Percentiles rank a stretch among this genome's conserved stretches.
Conservation (phyloP, 1,139 yeast species). For the Suhomyces chickasaworum region DNA sequence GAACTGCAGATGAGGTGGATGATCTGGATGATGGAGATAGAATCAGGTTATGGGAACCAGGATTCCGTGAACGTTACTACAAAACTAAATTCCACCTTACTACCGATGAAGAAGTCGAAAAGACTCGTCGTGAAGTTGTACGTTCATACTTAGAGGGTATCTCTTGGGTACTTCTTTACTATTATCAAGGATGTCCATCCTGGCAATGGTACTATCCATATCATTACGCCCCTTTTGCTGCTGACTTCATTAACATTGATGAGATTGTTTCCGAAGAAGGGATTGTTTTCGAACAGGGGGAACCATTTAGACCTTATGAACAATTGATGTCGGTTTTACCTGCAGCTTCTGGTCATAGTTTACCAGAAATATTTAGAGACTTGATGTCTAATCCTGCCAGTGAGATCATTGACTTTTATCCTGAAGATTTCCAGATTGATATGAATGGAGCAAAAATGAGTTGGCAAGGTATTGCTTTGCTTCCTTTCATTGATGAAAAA, state of each 20-base stretch:
- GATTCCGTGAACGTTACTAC: constrained; percentile 83
- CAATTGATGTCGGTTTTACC: constrained; percentile 98
- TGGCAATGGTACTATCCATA: constrained; percentile 99
- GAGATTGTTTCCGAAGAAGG: constrained; percentile 52
- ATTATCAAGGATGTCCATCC: constrained; percentile 97
- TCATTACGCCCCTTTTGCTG: constrained; percentile 97
- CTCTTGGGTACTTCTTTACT: constrained; percentile 90
- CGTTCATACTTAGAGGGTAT: constrained; percentile 87
- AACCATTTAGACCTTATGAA: constrained; percentile 90
- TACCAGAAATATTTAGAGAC: constrained; percentile 82
- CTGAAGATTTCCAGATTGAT: constrained; percentile 84
- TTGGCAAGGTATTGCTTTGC: constrained; percentile 91
- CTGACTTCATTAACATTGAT: constrained; percentile 67
- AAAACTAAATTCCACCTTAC: constrained; percentile 66
- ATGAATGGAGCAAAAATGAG: constrained; percentile 95
- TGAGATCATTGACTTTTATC: constrained; percentile 89
- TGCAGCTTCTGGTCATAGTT: constrained; percentile 90
- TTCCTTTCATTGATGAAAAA: constrained; percentile 88
- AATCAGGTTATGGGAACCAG: constrained; percentile 81
- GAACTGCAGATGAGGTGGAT: constrained; percentile 1
- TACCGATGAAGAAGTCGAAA: constrained; percentile 56
- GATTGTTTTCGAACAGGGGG: constrained; percentile 66
- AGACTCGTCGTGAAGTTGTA: constrained; percentile 62
- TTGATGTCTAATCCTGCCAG: constrained; percentile 81
- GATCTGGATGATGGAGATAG: constrained; percentile 44